Base-by-base conservation (phyloP, 768 basidiomycete genomes). In the Leccinum variicolor region DNA sequence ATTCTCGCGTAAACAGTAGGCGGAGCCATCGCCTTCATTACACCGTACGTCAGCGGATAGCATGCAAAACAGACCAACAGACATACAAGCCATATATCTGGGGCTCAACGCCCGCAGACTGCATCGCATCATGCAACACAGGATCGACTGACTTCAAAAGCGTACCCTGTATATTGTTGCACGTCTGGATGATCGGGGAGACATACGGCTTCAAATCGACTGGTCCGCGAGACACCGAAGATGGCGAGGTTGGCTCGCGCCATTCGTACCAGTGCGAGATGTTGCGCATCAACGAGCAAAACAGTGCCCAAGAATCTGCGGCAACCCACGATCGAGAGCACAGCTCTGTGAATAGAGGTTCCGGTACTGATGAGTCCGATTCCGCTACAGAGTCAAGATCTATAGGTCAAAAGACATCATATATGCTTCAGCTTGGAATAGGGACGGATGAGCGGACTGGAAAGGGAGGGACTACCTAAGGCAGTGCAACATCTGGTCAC, bases 71-170 rank as follows among this genome's bases (percentile, higher is more conserved):
- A 43, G 55, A 59, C 55, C 23, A 25, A 58, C 31, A 11, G 53
- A 75, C 91, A 71, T 73, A 94, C 90, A 98, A 94, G 56, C 92
- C 94, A 75, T 94, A 99, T 19, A 98, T 90, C 69, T 98, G 97
- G 5, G 95, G 94, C 71, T 99, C 97, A 43, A 98, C 87, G 6
- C 90, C 90, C 39, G 85, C 81, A 34, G 80, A 81, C 62, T 92
- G 87, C 76, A 99, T 77, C 52, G 81, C 79, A 58, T 83, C 81
- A 79, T 86, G 89, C 21, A 98, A 75, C 45, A 83, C 71, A 17
- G 92, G 92, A 72, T 99, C 97, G 26, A 90, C 84, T 23, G 79
- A 79, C 68, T 85, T 85, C 19, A 98, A 78, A 14, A 90, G 74
- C 26, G 76, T 79, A 2, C 83, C 82, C 65, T 98, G 94, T 39